Conservation (phyloP, 495 filamentous ascomycete species). For the Thermochaetoides thermophila region DNA sequence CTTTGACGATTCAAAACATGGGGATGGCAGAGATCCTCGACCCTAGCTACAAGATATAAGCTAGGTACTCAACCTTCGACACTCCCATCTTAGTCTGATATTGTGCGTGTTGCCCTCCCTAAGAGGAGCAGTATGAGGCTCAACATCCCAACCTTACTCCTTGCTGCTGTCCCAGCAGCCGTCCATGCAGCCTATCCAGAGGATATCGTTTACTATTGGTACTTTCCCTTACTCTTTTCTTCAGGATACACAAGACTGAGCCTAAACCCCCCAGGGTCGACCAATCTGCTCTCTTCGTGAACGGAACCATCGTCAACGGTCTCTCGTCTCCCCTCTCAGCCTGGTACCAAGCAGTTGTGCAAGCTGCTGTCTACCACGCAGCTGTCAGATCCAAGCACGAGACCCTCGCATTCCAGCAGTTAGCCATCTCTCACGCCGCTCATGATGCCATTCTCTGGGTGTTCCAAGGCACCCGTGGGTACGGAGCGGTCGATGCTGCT, state of each 20-base stretch:
- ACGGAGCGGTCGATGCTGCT: constrained; percentile 12
- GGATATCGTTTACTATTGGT: constrained; percentile 26
- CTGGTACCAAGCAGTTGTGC: constrained; percentile 20
- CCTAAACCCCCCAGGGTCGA: constrained; percentile 11
- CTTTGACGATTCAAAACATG: too few species aligned
- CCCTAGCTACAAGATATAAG: too few species aligned
- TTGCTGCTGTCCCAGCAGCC: constrained; percentile 5
- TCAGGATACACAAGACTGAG: neutral
- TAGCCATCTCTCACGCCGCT: constrained; percentile 26
- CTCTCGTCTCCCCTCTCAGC: constrained; percentile 20
- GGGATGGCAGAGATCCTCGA: too few species aligned
- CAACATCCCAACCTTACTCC: constrained; percentile 3
- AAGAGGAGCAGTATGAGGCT: too few species aligned
- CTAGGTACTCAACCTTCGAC: too few species aligned
- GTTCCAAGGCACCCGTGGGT: constrained; percentile 23
- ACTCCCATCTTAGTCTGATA: too few species aligned
- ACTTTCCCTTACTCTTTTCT: neutral
- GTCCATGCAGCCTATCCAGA: constrained; percentile 17
- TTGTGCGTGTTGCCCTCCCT: too few species aligned
- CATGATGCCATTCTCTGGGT: constrained; percentile 21
- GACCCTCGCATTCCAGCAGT: constrained; percentile 20
- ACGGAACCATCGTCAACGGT: constrained; percentile 20
- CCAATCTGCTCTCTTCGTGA: constrained; percentile 17
- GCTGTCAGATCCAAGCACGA: constrained; percentile 14
- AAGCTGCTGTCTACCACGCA: constrained; percentile 19